Evolutionary conservation across 2,329 filamentous ascomycete genomes (phyloP).

Genomic region (Ophiosphaerella narmari): DNA sequence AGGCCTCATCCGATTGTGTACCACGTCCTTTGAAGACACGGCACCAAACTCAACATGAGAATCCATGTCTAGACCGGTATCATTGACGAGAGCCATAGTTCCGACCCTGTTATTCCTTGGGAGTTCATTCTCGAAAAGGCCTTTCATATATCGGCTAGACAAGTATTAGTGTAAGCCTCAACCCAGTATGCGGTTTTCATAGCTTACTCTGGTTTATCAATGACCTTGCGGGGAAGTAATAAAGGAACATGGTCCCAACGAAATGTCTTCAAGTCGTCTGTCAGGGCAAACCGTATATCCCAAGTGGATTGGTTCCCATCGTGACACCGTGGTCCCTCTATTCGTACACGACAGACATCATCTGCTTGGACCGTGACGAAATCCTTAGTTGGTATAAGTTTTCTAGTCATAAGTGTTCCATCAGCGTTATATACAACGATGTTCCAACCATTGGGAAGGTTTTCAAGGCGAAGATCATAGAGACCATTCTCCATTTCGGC

Average conservation of each 20-base stretch:
- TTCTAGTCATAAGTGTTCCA: neutral
- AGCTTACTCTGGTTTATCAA: too few relatives aligned
- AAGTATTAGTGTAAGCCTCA: too few relatives aligned
- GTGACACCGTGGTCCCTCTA: conserved; percentile 15
- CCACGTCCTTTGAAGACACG: too few relatives aligned
- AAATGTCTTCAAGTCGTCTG: conserved; percentile 13
- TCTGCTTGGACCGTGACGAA: conserved; percentile 22
- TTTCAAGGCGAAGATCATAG: neutral
- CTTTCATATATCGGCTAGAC: conserved; percentile 7
- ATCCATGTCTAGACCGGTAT: neutral
- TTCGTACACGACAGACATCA: conserved; percentile 19
- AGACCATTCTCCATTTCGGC: neutral
- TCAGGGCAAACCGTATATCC: conserved; percentile 29
- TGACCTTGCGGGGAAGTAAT: neutral
- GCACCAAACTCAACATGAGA: too few relatives aligned
- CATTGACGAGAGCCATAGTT: conserved; percentile 2
- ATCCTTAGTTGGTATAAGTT: conserved; percentile 10
- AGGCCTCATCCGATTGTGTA: neutral
- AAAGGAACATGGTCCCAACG: conserved; percentile 2
- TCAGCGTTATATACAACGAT: conserved; percentile 2
- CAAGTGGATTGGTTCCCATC: conserved; percentile 13
- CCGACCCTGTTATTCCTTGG: conserved; percentile 16
- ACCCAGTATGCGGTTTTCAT: too few relatives aligned
- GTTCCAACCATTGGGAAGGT: neutral
- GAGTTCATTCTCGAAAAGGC: conserved; percentile 17